Conservation (phyloP, 305 asterid species). For the Striga hermonthica region DNA sequence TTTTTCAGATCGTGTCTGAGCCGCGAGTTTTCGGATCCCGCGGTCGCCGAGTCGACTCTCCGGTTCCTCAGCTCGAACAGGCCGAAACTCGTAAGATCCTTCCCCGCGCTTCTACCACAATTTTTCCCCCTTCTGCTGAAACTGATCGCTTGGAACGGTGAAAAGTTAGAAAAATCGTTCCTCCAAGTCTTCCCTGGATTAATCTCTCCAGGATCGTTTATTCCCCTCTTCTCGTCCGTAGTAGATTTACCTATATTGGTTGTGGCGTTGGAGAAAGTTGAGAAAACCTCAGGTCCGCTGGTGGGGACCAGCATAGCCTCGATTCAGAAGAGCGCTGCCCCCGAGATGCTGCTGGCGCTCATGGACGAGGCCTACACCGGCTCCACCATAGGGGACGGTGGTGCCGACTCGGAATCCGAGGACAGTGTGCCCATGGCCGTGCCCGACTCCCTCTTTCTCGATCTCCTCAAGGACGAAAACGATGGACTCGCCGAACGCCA, state of each 20-base stretch:
- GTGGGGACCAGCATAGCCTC: conserved; percentile 94
- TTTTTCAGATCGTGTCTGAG: conserved; percentile 85
- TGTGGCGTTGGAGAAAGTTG: conserved; percentile 91
- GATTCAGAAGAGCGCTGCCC: conserved; percentile 90
- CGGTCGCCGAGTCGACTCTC: conserved; percentile 88
- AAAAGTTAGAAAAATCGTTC: conserved; percentile 68
- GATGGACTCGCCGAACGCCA: conserved; percentile 97
- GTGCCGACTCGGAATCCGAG: conserved; percentile 92
- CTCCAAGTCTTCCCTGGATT: conserved; percentile 54
- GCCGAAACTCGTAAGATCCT: conserved; percentile 55
- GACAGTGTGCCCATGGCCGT: conserved; percentile 70
- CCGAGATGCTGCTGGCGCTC: conserved; percentile 93
- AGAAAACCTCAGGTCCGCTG: conserved; percentile 79
- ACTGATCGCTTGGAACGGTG: conserved; percentile 95
- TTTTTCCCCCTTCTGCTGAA: conserved; percentile 88
- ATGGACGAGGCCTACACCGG: conserved; percentile 99
- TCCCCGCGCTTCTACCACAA: conserved; percentile 86
- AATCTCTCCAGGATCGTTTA: conserved; percentile 79
- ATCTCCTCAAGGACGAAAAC: conserved; percentile 96
- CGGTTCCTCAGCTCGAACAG: conserved; percentile 70
- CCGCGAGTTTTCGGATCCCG: conserved; percentile 94
- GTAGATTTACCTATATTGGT: conserved; percentile 86
- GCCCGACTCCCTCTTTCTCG: conserved; percentile 83
- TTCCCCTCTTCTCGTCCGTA: conserved; percentile 71
- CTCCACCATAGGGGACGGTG: conserved; percentile 88